These are phyloP conservation scores for Neospermospora avenae DNA, from an alignment of 2,329 filamentous ascomycete genomes.

Conservation along the genomic window DNA sequence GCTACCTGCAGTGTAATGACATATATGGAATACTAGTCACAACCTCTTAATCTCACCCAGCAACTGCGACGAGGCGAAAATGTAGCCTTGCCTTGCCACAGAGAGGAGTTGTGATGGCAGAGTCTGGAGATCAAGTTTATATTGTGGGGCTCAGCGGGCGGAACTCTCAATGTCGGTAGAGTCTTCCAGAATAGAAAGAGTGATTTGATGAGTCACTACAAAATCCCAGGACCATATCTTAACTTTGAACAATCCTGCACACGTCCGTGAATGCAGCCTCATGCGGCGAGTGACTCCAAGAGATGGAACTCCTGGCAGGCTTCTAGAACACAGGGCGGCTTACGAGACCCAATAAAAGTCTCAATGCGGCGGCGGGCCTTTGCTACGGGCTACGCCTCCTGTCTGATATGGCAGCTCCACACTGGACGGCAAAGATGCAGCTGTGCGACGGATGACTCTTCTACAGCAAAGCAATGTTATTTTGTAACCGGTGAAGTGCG, in stretches of 20 bases:
- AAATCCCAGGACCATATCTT: neutral
- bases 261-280: slow-evolving; percentile 14
- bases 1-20: no score
- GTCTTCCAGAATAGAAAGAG: no score
- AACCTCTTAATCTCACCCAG: neutral
- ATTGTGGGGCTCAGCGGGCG: no score
- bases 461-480: no score
- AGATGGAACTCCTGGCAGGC: neutral
- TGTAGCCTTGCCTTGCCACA: slow-evolving; percentile 2
- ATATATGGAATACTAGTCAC: neutral
- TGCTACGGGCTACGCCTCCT: neutral
- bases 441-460: neutral
- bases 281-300: slow-evolving; percentile 20
- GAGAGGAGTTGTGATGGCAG: neutral
- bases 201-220: no score
- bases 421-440: neutral
- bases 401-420: neutral
- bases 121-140: neutral
- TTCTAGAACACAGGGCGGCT: slow-evolving; percentile 3
- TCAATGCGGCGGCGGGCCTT: no score
- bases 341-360: slow-evolving; percentile 7
- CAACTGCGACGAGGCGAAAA: slow-evolving; percentile 2
- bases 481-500: no score
- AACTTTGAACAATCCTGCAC: neutral
- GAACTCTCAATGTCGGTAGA: no score